Base-by-base conservation (phyloP, 306 rosid genomes). In the Coriaria nepalensis region DNA sequence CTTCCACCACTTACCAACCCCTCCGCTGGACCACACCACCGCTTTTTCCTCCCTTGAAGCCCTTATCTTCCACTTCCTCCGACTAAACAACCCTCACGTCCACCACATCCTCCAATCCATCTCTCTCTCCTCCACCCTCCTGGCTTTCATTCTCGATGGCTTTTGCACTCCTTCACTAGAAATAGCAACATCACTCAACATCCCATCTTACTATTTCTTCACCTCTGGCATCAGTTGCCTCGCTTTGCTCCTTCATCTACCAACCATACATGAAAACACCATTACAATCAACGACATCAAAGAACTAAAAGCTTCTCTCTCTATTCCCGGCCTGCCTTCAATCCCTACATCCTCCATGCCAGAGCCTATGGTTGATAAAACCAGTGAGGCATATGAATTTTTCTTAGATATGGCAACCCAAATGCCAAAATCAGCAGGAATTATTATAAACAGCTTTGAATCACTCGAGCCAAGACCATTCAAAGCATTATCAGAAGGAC, bases 121-220 rank as follows among this genome's bases (percentile, higher is more conserved):
- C 53, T 54, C 61, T 41, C 4, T 45, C 29, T 45, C 10, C 50
- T 33, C 44, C 55, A 5, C 43, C 38, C 13, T 73, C 13, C 48
- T 44, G 10, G 93, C 79, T 4, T 6, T 78, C 37, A 20, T 77
- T 37, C 8, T 75, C 44, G 78, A 78, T 40, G 58, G 64, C 60
- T 46, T 81, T 41, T 68, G 75, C 67, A 40, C 11, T 33, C 29
- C 37, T 4, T 41, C 52, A 1, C 40, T 66, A 10, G 10, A 59
- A 6, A 66, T 64, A 6, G 38, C 78, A 1, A 13, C 35, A 2
- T 10, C 42, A 12, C 64, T 76, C 34, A 56, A 65, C 39, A 37
- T 77, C 35, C 73, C 76, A 6, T 37, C 64, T 8, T 73, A 48
- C 57, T 55, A 37, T 52, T 80, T 57, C 52, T 58, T 20, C 62